phyloP scores from a whole-genome alignment of 805 yeast genomes.

The Zygosaccharomyces gambellarensis region DNA sequence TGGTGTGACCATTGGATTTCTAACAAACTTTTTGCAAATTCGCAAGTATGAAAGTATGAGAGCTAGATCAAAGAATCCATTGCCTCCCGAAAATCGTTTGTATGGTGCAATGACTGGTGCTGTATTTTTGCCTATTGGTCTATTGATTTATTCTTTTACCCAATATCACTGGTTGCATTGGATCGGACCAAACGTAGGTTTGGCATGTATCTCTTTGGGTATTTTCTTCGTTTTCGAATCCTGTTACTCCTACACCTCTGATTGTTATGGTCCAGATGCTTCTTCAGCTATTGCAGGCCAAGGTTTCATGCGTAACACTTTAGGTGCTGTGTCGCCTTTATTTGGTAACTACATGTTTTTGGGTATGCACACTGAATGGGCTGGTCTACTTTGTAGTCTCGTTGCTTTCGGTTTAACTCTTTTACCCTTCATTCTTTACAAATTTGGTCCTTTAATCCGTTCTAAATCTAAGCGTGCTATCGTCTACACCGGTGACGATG shows the following conservation, averaged over 20 bases:
- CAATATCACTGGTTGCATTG: background rate
- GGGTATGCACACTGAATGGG: background rate
- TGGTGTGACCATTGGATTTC: background rate
- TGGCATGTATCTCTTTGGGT: slow-evolving; percentile 1
- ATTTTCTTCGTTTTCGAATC: slow-evolving; percentile 4
- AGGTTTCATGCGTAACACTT: slow-evolving; percentile 2
- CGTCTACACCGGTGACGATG: slow-evolving; percentile 1
- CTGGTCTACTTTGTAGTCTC: background rate
- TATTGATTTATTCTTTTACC: background rate
- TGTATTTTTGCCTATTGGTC: slow-evolving; percentile 1
- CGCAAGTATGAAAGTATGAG: background rate
- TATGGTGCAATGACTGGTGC: slow-evolving; percentile 4
- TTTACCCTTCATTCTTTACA: background rate
- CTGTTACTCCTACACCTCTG: slow-evolving; percentile 3
- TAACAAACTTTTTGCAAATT: background rate
- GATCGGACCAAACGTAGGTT: slow-evolving; percentile 3
- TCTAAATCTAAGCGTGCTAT: slow-evolving; percentile 2
- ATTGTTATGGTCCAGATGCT: slow-evolving; percentile 2
- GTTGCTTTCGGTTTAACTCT: slow-evolving; percentile 1
- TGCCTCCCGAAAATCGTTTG: slow-evolving; percentile 1
- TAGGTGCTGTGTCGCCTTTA: slow-evolving; percentile 2
- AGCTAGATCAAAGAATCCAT: background rate
- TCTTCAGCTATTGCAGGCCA: slow-evolving; percentile 4
- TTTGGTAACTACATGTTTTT: background rate
- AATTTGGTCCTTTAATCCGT: slow-evolving; percentile 1